phyloP scores from a whole-genome alignment of 352 stramenopile genomes.

The Phytophthora capsici region DNA sequence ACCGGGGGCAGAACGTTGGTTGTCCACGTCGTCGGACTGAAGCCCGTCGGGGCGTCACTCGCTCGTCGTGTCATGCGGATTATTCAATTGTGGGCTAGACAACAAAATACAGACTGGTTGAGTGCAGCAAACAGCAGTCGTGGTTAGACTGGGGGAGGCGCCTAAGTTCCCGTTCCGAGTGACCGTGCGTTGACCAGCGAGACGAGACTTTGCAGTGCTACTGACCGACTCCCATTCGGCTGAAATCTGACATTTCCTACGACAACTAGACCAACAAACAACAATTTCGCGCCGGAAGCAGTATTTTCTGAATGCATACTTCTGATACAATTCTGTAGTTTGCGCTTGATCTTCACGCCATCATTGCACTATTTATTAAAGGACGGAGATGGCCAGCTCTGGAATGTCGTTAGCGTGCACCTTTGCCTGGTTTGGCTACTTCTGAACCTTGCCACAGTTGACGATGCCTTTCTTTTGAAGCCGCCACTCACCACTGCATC shows the following conservation, averaged over 20 bases:
- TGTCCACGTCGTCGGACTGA: conserved; percentile 35
- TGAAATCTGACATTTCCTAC: conserved; percentile 27
- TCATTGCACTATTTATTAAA: conserved; percentile 4
- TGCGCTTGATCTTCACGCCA: background rate
- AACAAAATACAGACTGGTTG: conserved; percentile 34
- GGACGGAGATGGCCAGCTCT: conserved; percentile 6
- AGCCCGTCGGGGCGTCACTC: conserved; percentile 14
- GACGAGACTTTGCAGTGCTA: conserved; percentile 14
- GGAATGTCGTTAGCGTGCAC: conserved; percentile 12
- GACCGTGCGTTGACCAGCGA: conserved; percentile 9
- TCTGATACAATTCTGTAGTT: background rate
- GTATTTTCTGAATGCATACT: background rate
- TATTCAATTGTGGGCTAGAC: conserved; percentile 9
- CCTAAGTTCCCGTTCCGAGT: conserved; percentile 11
- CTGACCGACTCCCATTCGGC: conserved; percentile 17
- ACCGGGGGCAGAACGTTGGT: conserved; percentile 28
- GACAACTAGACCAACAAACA: background rate
- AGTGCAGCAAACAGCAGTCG: background rate
- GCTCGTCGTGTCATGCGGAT: conserved; percentile 18
- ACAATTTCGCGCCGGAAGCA: background rate
- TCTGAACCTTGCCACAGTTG: conserved; percentile 22
- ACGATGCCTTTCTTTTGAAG: conserved; percentile 17
- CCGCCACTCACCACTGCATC: conserved; percentile 17
- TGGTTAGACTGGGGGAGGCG: conserved; percentile 8
- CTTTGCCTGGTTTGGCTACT: conserved; percentile 14